phyloP scores from a whole-genome alignment of 2,329 filamentous ascomycete species.

The Pezicula carpinea region DNA sequence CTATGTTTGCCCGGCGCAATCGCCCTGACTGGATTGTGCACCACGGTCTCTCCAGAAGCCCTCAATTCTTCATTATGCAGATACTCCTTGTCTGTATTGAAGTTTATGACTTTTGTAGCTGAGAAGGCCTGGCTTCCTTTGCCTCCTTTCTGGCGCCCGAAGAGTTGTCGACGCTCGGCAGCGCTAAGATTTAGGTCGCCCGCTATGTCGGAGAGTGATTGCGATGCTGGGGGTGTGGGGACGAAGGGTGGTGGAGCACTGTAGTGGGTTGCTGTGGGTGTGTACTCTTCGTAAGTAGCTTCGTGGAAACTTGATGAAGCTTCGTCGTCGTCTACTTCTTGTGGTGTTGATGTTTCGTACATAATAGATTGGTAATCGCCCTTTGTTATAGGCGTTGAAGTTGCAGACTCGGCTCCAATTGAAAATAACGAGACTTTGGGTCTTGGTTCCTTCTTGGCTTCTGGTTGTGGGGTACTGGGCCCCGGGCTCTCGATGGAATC shows the following conservation, averaged over 20 bases:
- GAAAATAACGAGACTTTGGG: slow-evolving; percentile 70
- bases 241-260: slow-evolving; percentile 18
- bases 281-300: slow-evolving; percentile 27
- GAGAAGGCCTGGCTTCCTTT: slow-evolving; percentile 32
- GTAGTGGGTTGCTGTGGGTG: slow-evolving; percentile 17
- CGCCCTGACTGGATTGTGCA: slow-evolving; percentile 76
- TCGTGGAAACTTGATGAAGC: slow-evolving; percentile 11
- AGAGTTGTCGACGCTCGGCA: slow-evolving; percentile 74
- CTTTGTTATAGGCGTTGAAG: slow-evolving; percentile 6
- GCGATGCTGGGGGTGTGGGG: slow-evolving; percentile 27
- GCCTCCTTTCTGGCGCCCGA: slow-evolving; percentile 60
- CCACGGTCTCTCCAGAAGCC: slow-evolving; percentile 60
- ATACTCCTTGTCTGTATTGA: slow-evolving; percentile 88
- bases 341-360: slow-evolving; percentile 18
- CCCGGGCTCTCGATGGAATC: slow-evolving; percentile 6
- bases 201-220: slow-evolving; percentile 67
- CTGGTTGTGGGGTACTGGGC: slow-evolving; percentile 18
- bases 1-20: slow-evolving; percentile 88
- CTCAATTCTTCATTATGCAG: slow-evolving; percentile 75
- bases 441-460: slow-evolving; percentile 34
- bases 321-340: slow-evolving; percentile 12
- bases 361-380: slow-evolving; percentile 50
- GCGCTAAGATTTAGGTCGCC: slow-evolving; percentile 74
- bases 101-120: slow-evolving; percentile 70
- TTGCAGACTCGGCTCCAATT: slow-evolving; percentile 39